Evolutionary conservation across 192 early-diverging fungal genomes (phyloP), one percentile per base, ranked within the genome.

Genomic region (Coemansia sp.): DNA sequence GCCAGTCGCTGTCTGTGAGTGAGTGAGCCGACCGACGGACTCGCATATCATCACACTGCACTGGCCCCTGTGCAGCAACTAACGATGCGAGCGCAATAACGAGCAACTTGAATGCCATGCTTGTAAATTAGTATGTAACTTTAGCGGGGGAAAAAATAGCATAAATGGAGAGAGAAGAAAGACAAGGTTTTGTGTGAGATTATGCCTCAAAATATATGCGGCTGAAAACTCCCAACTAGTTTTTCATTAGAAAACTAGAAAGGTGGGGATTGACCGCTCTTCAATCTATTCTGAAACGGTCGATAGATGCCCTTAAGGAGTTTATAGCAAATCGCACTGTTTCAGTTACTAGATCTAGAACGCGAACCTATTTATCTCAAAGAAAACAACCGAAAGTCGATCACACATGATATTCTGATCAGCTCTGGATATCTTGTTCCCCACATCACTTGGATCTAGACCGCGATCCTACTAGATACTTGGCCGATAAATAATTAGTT

Each of bases 1-100:
- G 73, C 81, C 81, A 84, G 7, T 84, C 81, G 23, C 44, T 61
- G 21, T 68, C 46, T 1, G 75, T 74, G 5, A 82, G 72, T 10
- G 68, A 68, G 58, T 82, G 80, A 3, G 80, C 80, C 0, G 80
- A 82, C 19, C 72, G 68, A 3, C 80, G 80, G 8, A 65, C 61
- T 28, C 59, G 68, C 57, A 77, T 50, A 3, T 55, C 68, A 6
- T 26, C 23, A 69, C 80, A 82, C 19, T 61, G 67, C 35, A 47
- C 46, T 17, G 69, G 70, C 2, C 57, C 66, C 38, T 80, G 69
- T 3, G 53, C 69, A n/a, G 65, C 11, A 4, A 62, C 62, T 6
- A 62, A 21, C 3, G 62, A 53, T 6, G 63, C 67, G 43, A 68
- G 32, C 19, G 50, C 23, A 33, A 49, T 17, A n/a, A 67, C 35